These are phyloP conservation scores for Phytophthora pini DNA, from an alignment of 352 stramenopile species.

Conservation along the genomic window DNA sequence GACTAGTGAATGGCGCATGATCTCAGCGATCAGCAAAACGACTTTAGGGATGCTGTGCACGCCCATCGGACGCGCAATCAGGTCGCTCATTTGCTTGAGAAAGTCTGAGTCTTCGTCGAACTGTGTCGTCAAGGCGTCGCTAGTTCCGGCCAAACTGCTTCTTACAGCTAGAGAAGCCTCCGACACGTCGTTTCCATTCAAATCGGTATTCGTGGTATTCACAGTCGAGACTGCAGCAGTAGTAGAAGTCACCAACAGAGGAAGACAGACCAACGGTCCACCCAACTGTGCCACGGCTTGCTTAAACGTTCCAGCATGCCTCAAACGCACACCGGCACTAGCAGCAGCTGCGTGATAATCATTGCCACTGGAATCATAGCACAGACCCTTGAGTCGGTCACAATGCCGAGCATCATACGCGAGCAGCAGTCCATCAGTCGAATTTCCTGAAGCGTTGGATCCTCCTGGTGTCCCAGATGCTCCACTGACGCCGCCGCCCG, in stretches of 20 bases:
- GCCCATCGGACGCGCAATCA: constrained; percentile 77
- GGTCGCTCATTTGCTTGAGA: constrained; percentile 73
- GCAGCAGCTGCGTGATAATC: constrained; percentile 67
- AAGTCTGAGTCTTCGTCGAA: constrained; percentile 84
- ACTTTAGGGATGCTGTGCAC: constrained; percentile 77
- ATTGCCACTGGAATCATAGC: constrained; percentile 76
- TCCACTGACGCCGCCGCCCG: constrained; percentile 35
- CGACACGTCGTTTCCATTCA: constrained; percentile 9
- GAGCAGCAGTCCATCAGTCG: constrained; percentile 63
- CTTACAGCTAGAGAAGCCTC: constrained; percentile 3
- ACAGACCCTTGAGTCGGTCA: constrained; percentile 64
- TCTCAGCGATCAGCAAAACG: constrained; percentile 79
- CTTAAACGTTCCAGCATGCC: constrained; percentile 75
- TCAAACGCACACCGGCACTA: constrained; percentile 63
- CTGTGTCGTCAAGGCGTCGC: constrained; percentile 48
- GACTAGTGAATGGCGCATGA: constrained; percentile 85
- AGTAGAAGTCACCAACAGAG: constrained; percentile 63
- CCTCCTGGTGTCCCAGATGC: constrained; percentile 30
- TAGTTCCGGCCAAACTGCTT: constrained; percentile 20
- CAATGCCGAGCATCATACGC: constrained; percentile 74
- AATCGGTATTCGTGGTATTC: constrained; percentile 21
- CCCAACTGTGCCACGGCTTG: constrained; percentile 72
- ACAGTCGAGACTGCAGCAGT: constrained; percentile 42
- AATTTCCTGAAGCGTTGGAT: constrained; percentile 35
- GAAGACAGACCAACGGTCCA: constrained; percentile 66